Conservation (phyloP, 2,329 filamentous ascomycete species). For the Trichoderma afroharzianum region DNA sequence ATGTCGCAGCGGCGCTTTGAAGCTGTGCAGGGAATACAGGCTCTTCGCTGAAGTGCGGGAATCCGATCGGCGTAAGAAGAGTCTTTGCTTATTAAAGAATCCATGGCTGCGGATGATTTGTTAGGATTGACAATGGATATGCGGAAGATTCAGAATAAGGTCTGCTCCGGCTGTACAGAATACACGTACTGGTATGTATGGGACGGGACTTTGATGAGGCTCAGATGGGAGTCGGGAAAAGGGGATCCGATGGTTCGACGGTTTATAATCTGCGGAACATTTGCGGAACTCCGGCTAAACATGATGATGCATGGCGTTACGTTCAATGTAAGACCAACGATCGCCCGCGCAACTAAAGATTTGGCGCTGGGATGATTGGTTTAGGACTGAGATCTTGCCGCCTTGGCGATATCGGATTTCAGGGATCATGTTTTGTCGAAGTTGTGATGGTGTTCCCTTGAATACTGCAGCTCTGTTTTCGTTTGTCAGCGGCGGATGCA, state of each 20-base stretch:
- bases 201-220: background rate
- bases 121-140: background rate
- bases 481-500: background rate
- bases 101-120: background rate
- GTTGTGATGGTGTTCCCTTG: background rate
- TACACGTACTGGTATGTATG: background rate
- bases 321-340: background rate
- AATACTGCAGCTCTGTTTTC: background rate
- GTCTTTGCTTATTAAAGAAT: background rate
- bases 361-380: background rate
- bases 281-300: slow-evolving; percentile 15
- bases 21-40: slow-evolving; percentile 34
- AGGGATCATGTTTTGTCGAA: background rate
- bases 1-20: slow-evolving; percentile 39
- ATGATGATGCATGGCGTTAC: background rate
- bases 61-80: background rate
- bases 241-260: background rate
- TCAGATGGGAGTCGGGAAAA: background rate
- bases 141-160: background rate
- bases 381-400: background rate
- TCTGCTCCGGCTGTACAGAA: background rate
- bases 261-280: slow-evolving; percentile 19
- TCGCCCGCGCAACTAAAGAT: background rate
- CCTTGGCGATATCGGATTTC: background rate
- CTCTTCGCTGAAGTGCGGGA: slow-evolving; percentile 22